Evolutionary conservation across 2,329 filamentous ascomycete species (phyloP).

Genomic region (Pseudocercospora vitis): DNA sequence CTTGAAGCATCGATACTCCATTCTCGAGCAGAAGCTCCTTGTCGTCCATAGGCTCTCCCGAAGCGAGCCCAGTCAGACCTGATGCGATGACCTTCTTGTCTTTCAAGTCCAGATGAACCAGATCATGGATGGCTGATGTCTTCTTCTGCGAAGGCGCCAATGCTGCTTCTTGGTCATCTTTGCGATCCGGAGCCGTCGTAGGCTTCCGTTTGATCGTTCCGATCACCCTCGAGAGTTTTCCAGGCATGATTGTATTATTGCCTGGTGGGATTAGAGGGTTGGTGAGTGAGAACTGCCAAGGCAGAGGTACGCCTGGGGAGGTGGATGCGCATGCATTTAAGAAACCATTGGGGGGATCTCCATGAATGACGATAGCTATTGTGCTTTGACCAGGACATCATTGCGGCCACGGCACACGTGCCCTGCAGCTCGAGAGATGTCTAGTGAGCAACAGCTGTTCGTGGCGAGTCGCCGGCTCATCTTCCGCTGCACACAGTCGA

Average conservation of each 20-base stretch:
- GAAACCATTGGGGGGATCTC: not conserved
- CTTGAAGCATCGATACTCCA: slow-evolving; percentile 55
- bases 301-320: too few relatives aligned
- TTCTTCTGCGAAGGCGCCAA: slow-evolving; percentile 35
- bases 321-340: not conserved
- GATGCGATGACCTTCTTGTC: slow-evolving; percentile 37
- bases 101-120: slow-evolving; percentile 9
- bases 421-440: slow-evolving; percentile 1
- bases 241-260: slow-evolving; percentile 16
- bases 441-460: not conserved
- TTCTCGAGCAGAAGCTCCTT: slow-evolving; percentile 52
- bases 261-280: not conserved
- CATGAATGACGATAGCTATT: not conserved
- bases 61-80: slow-evolving; percentile 46
- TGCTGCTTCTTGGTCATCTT: slow-evolving; percentile 42
- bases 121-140: slow-evolving; percentile 12
- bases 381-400: not conserved
- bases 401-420: not conserved
- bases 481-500: not conserved
- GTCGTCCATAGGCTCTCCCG: slow-evolving; percentile 50
- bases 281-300: not conserved
- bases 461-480: not conserved
- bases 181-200: slow-evolving; percentile 49
- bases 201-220: slow-evolving; percentile 51
- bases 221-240: slow-evolving; percentile 46